Evolutionary conservation across 805 yeast species (phyloP).

Genomic region (Hanseniaspora mollemarum): DNA sequence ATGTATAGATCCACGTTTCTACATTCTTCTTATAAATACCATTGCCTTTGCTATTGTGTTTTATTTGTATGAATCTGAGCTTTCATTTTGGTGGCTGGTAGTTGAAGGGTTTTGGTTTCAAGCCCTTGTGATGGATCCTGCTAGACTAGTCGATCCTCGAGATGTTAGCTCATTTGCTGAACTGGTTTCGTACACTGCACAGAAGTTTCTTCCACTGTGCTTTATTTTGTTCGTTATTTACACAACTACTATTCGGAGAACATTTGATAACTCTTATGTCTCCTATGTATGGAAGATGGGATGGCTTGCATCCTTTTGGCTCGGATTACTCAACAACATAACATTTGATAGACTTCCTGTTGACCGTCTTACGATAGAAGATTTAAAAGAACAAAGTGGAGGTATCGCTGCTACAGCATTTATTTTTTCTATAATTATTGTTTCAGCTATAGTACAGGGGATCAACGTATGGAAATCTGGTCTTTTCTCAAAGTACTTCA

Average conservation of each 20-base stretch:
- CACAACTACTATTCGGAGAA: constrained; percentile 39
- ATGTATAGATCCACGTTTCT: constrained; percentile 58
- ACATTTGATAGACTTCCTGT: constrained; percentile 83
- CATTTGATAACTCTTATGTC: constrained; percentile 36
- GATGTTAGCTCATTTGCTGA: constrained; percentile 43
- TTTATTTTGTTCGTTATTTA: constrained; percentile 64
- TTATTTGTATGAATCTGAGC: constrained; percentile 35
- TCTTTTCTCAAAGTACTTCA: constrained; percentile 46
- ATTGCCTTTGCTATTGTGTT: constrained; percentile 52
- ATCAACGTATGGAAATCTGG: constrained; percentile 71
- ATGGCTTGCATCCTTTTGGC: constrained; percentile 78
- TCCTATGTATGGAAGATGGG: constrained; percentile 33
- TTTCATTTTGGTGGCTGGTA: constrained; percentile 51
- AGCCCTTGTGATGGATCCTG: constrained; percentile 67
- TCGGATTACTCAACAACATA: constrained; percentile 72
- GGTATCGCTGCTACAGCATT: constrained; percentile 52
- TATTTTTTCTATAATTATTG: constrained; percentile 37
- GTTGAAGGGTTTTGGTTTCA: constrained; percentile 78
- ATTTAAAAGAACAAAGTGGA: constrained; percentile 65
- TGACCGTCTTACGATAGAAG: constrained; percentile 65
- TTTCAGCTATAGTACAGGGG: constrained; percentile 62
- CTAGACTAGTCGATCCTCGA: constrained; percentile 44
- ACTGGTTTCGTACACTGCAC: constrained; percentile 58
- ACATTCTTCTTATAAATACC: constrained; percentile 47
- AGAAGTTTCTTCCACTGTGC: constrained; percentile 62